Evolutionary conservation across 1,139 yeast species (phyloP), one percentile per base, ranked within the genome.

Genomic region (Suhomyces bokatorum): DNA sequence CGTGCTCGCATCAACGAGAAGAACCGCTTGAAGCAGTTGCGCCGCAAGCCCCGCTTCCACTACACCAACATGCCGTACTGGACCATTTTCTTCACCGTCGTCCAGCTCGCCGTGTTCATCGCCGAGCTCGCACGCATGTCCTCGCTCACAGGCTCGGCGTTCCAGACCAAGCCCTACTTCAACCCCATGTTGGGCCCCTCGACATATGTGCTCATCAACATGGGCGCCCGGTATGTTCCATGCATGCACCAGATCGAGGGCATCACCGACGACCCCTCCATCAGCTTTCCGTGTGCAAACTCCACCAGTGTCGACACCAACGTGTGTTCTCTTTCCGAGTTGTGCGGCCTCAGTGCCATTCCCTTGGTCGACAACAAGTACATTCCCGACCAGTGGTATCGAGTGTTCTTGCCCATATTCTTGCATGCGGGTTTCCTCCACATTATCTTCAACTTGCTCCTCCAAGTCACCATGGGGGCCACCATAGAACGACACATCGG

Each of bases 111-210:
- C 9, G 85, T 85, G 14, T 85, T 85, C 56, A 73, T 85, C n/a
- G 85, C 77, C n/a, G 91, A 85, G 59, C 63, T 86, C 37, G 77
- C 71, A 8, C 70, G 67, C 47, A 81, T 82, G 87, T 74, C 83
- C 4, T 55, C 63, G 7, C 66, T 80, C 38, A 85, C 91, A 0
- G 89, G 89, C 2, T 74, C 81, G 5, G 83, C 87, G 2, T 78
- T 85, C 50, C 88, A 82, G 59, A 81, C 88, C 0, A 63, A 81
- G 53, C 93, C 93, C 3, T 77, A 81, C 48, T 83, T 85, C 66
- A 85, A 85, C 58, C 91, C 91, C 9, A 85, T 85, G 91, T 64
- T 85, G 38, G 93, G 93, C 0, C 93, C 93, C n/a, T 83, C 89
- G 2, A 68, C 84, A 0, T 83, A 83, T 55, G 66, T 84, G 8